These are phyloP conservation scores for Termitomyces sp. DNA, from an alignment of 768 basidiomycete genomes.

Conservation along the genomic window DNA sequence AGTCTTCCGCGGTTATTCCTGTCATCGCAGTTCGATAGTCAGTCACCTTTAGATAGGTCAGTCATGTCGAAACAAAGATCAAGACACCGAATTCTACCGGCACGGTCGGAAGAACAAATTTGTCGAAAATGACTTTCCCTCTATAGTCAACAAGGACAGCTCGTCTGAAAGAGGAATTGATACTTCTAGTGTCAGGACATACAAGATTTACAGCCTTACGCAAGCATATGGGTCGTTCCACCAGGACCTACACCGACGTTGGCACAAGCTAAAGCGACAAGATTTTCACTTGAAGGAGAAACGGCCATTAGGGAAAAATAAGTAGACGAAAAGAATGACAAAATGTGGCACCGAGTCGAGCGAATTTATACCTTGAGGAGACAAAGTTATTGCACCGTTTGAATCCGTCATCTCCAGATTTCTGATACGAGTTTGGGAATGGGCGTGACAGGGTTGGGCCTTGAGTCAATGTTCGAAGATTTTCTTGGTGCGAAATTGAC, in stretches of 20 bases:
- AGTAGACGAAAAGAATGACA: conserved; percentile 4
- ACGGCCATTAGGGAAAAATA: conserved; percentile 25
- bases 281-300: conserved; percentile 33
- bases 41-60: conserved; percentile 37
- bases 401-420: conserved; percentile 4
- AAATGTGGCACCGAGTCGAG: not conserved
- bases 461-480: conserved; percentile 18
- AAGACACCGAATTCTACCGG: conserved; percentile 21
- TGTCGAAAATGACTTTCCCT: conserved; percentile 56
- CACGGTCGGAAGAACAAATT: conserved; percentile 61
- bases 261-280: conserved; percentile 56
- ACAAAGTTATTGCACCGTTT: conserved; percentile 10
- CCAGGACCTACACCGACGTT: conserved; percentile 80
- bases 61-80: not conserved
- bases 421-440: conserved; percentile 4
- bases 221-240: conserved; percentile 77
- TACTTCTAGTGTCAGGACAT: not conserved
- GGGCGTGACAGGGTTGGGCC: conserved; percentile 15
- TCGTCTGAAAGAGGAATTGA: conserved; percentile 22
- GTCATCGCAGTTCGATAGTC: conserved; percentile 71
- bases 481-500: conserved; percentile 23
- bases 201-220: conserved; percentile 40
- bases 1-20: conserved; percentile 36
- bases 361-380: conserved; percentile 13
- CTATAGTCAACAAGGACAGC: conserved; percentile 49